Base-by-base conservation (phyloP, 306 rosid genomes). In the Cucumis cinereus region DNA sequence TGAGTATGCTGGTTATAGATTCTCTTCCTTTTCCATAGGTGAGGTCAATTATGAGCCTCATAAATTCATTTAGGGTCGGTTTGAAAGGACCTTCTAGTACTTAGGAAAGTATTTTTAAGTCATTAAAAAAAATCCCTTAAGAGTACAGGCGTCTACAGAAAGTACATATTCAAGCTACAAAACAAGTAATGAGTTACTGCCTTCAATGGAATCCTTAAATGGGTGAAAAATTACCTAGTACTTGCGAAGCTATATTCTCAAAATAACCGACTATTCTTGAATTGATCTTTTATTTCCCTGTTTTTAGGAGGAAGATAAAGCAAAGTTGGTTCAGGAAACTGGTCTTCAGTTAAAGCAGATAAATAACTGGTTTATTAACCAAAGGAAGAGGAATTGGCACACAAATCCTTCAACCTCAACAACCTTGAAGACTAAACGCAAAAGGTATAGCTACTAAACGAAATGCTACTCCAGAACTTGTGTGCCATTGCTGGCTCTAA, bases 321-420 rank as follows among this genome's bases (percentile, higher is more conserved):
- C 92, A 8, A 88, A 89, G 86, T 67, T 93, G 87, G 98, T 91
- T 74, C 97, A 84, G 80, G 98, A 93, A 89, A 93, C 98, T 57
- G 98, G 97, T 3, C 86, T 93, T 82, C 98, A 93, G 47, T 55
- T 93, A 83, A 93, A 87, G 81, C 90, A 87, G 81, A 87, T 87
- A 17, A 87, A 87, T 17, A 87, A 87, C 77, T 87, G 90, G 90
- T 87, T 87, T 55, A 87, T 87, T 5, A 87, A 84, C 77, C 90
- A 87, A 63, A 84, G 90, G 79, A 93, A 93, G 80, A 87, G 98
- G 84, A 93, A 93, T 70, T 93, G 98, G 98, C 92, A 93, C 22
- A 89, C 85, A 10, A 93, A 86, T 79, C 84, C 92, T 74, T 87
- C 98, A 1, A 73, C 96, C 8, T 77, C 96, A 19, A 79, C 80